Percentiles rank a stretch among this genome's conserved stretches.
Conservation (phyloP, 1,284 basidiomycete species). For the Fistulina hepatica region DNA sequence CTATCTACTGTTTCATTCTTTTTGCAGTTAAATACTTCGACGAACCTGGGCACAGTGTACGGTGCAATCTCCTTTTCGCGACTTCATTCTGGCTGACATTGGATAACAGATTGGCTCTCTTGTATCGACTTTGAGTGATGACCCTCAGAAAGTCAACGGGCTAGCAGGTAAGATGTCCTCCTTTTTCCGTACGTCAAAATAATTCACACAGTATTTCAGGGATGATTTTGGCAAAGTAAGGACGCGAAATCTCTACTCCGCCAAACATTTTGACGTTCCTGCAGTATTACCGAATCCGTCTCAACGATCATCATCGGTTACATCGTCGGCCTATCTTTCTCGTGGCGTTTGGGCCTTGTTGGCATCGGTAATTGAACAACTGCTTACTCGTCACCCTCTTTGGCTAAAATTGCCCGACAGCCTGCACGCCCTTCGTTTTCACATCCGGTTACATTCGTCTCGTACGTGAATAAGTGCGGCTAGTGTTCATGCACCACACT, state of each 20-base stretch:
- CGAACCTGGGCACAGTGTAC: constrained; percentile 61
- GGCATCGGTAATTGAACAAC: constrained; percentile 43
- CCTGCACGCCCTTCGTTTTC: constrained; percentile 76
- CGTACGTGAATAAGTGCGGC: constrained; percentile 26
- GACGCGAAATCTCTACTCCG: too few species aligned
- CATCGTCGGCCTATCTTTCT: constrained; percentile 52
- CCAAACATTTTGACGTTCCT: too few species aligned
- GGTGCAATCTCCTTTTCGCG: not conserved
- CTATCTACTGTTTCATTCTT: constrained; percentile 7
- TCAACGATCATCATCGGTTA: constrained; percentile 72
- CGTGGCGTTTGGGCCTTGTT: constrained; percentile 69
- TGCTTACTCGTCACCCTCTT: not conserved
- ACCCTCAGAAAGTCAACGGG: constrained; percentile 87
- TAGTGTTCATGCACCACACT: not conserved
- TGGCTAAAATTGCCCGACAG: constrained; percentile 35
- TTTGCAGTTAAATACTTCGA: constrained; percentile 75
- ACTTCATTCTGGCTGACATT: not conserved
- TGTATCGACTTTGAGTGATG: constrained; percentile 75
- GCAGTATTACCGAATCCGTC: constrained; percentile 70
- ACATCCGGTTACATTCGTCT: constrained; percentile 83
- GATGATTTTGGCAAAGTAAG: too few species aligned
- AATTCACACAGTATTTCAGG: not conserved
- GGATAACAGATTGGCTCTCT: constrained; percentile 55
- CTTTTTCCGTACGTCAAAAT: not conserved
- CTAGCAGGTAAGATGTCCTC: constrained; percentile 31